Conservation (phyloP, 2,329 filamentous ascomycete genomes). For the Biscogniauxia marginata region DNA sequence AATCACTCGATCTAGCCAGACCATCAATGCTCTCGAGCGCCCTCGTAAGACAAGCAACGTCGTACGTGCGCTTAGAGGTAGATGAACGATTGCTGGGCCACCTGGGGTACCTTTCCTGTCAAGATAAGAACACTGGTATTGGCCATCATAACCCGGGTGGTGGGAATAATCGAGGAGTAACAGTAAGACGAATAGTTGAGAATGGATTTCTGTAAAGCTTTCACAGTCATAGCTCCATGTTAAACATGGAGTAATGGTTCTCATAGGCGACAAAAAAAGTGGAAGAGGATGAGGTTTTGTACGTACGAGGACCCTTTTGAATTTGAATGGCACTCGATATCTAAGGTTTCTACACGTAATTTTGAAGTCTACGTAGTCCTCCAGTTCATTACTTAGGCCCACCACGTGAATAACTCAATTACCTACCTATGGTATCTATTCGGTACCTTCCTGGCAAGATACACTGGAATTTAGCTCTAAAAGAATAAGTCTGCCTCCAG, state of each 20-base stretch:
- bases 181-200: background rate
- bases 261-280: background rate
- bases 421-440: no score
- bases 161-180: background rate
- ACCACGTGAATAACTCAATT: background rate
- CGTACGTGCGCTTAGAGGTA: conserved; percentile 13
- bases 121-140: background rate
- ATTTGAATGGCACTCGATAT: background rate
- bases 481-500: no score
- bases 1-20: conserved; percentile 26
- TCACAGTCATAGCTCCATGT: background rate
- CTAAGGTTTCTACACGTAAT: background rate
- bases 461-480: no score
- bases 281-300: background rate
- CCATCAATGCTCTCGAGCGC: conserved; percentile 15
- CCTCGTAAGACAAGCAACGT: conserved; percentile 15
- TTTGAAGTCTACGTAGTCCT: background rate
- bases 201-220: background rate
- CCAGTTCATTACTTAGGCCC: background rate
- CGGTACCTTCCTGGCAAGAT: no score
- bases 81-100: background rate
- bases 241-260: background rate
- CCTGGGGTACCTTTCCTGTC: background rate
- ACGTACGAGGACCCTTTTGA: background rate
- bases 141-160: background rate